Evolutionary conservation across 306 rosid genomes (phyloP), one percentile per base, ranked within the genome.

Genomic region (Spatholobus suberectus): DNA sequence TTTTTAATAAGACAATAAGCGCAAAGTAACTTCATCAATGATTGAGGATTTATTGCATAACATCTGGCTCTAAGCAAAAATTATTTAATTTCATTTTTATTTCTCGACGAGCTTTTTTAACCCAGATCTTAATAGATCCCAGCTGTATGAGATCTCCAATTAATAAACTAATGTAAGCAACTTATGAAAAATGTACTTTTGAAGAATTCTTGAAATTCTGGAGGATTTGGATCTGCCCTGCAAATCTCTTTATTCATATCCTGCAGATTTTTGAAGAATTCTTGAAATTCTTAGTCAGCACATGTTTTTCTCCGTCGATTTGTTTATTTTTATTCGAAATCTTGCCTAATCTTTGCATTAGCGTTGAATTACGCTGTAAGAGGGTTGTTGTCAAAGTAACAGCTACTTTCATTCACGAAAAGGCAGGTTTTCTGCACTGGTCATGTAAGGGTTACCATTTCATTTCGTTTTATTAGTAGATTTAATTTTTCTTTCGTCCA

Each of bases 141-240:
- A 15, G 6, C 17, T 75, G 80, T 14, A 40, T 38, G 40, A 57
- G 40, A 38, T 55, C 34, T 40, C 11, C 77, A 23, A 35, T 6
- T 54, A 20, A 20, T 54, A 74, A 55, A 74, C 57, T 21, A 75
- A 75, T 57, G n/a, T n/a, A 8, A 75, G 54, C 32, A 73, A 20
- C 47, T 73, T 49, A 49, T 26, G 20, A 46, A 46, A 27, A 26
- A 24, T 58, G 8, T 12, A 1, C n/a, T 11, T 12, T 11, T 26
- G 7, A 58, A 24, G 6, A 57, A 24, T 24, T 58, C 37, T 58
- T 26, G n/a, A 58, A 9, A 58, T 58, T 24, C 35, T 21, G 6
- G 18, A 35, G 18, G 44, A 73, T 10, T 15, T 74, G 49, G 23
- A 12, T 6, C 21, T 38, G 69, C 40, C 79, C 11, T 55, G 0